phyloP scores from a whole-genome alignment of 164 flowering plant species.

The Magnolia sinica region DNA sequence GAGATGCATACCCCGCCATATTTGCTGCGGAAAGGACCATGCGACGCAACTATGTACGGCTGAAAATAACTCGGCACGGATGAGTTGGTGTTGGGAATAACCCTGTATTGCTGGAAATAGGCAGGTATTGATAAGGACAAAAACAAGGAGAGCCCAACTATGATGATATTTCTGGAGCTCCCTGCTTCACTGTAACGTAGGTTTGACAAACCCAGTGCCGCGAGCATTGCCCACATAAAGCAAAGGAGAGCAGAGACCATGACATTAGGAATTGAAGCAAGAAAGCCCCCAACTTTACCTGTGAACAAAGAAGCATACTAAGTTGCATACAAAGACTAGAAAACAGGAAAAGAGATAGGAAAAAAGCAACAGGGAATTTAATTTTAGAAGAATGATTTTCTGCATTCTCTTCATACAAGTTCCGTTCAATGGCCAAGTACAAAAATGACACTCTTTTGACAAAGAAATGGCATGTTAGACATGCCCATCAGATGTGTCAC shows the following conservation, averaged over 20 bases:
- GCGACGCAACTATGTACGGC: slow-evolving; percentile 92
- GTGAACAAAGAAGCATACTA: slow-evolving; percentile 7
- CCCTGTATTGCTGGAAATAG: slow-evolving; percentile 93
- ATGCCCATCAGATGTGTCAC: no score
- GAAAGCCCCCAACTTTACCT: slow-evolving; percentile 98
- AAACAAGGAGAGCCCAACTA: slow-evolving; percentile 86
- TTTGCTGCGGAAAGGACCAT: slow-evolving; percentile 75
- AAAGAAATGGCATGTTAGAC: no score
- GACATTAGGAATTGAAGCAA: slow-evolving; percentile 92
- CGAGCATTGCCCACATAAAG: slow-evolving; percentile 98
- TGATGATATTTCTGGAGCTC: slow-evolving; percentile 94
- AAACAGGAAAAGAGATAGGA: background rate
- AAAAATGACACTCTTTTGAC: no score
- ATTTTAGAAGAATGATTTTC: background rate
- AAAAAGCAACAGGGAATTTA: no score
- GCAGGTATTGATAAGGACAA: slow-evolving; percentile 87
- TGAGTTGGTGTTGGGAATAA: slow-evolving; percentile 60
- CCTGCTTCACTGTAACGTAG: slow-evolving; percentile 96
- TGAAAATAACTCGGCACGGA: slow-evolving; percentile 88
- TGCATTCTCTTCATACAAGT: background rate
- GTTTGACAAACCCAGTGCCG: slow-evolving; percentile 91
- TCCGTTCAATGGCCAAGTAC: no score
- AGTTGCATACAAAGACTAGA: background rate
- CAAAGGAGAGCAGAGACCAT: slow-evolving; percentile 94
- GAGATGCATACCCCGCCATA: slow-evolving; percentile 66